Evolutionary conservation across 2,329 filamentous ascomycete genomes (phyloP), one percentile per base, ranked within the genome.

Genomic region (Canariomyces notabilis): DNA sequence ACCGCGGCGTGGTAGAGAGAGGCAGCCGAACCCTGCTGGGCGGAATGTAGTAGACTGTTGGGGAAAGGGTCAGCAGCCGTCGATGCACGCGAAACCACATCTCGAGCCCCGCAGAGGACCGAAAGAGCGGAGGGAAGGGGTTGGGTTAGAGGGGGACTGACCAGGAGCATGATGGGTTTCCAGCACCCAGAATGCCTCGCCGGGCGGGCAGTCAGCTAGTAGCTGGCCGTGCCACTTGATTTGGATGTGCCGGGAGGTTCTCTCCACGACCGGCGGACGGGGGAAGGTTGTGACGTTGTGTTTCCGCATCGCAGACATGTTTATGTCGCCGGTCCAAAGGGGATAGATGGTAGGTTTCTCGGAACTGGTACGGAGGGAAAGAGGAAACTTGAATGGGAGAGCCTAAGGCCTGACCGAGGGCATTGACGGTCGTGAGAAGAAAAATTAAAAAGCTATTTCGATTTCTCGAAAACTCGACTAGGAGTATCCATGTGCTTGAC

Each of bases 151-250:
- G 33, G 37, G 22, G 36, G 16, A 66, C 68, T 38, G 57, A 78
- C 75, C 81, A 5, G 79, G 80, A 26, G 79, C 76, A 55, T 82
- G 79, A 53, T 77, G 76, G 15, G 78, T 81, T 60, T 83, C 78
- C 26, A 83, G 65, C 4, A 79, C 77, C 79, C 79, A 82, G 59
- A 74, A 82, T 2, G 73, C 77, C 37, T 77, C 70, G 44, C 66
- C 73, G 6, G 79, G 52, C 21, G 57, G 51, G 42, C 52, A 81
- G 35, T 82, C 76, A 9, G 77, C 79, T 50, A 83, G 73, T 39
- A 71, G 64, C 37, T 73, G 64, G 16, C 71, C 74, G 20, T 73
- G 67, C 70, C 75, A 81, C 59, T 72, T 76, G 51, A 83, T 71
- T 52, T 72, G 69, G 37, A 83, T 63, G 57, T 79, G 77, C 40